A percentile compares a stretch with the other conserved stretches of the same genome.
phyloP scores from a whole-genome alignment of 148 eudicot species.

The Polygonum aviculare region DNA sequence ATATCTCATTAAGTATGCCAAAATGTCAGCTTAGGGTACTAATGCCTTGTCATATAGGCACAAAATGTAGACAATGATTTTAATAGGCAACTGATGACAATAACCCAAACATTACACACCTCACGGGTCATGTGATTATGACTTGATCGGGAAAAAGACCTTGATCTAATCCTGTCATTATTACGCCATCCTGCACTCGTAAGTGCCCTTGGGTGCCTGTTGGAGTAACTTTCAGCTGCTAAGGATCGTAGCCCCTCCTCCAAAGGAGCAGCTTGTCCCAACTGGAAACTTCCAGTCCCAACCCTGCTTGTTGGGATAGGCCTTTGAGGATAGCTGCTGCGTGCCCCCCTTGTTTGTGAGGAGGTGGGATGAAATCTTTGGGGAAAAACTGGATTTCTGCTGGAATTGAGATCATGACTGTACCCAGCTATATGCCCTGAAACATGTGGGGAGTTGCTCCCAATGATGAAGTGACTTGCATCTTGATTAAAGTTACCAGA shows the following conservation, averaged over 20 bases:
- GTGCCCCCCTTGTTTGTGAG: constrained; percentile 38
- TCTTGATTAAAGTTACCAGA: constrained; percentile 28
- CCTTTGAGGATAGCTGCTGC: constrained; percentile 40
- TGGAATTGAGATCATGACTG: constrained; percentile 23
- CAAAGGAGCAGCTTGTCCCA: constrained; percentile 24
- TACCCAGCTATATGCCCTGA: constrained; percentile 36
- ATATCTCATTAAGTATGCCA: not conserved
- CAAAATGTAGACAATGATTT: not conserved
- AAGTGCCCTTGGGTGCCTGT: constrained; percentile 49
- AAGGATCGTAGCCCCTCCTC: constrained; percentile 41
- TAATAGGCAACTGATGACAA: not conserved
- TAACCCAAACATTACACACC: constrained; percentile 21
- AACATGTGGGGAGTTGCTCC: constrained; percentile 26
- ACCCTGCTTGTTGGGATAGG: constrained; percentile 31
- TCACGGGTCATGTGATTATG: constrained; percentile 46
- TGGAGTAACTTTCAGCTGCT: constrained; percentile 40
- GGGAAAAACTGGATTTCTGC: constrained; percentile 30
- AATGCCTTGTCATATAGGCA: not conserved
- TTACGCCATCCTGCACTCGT: constrained; percentile 45
- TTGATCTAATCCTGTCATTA: constrained; percentile 53
- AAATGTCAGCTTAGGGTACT: not conserved
- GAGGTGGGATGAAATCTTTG: constrained; percentile 29
- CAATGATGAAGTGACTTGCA: constrained; percentile 27
- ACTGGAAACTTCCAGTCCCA: constrained; percentile 28
- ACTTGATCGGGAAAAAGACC: constrained; percentile 38